These are phyloP conservation scores for Amanita muscaria DNA, from an alignment of 768 basidiomycete species.

Conservation along the genomic window DNA sequence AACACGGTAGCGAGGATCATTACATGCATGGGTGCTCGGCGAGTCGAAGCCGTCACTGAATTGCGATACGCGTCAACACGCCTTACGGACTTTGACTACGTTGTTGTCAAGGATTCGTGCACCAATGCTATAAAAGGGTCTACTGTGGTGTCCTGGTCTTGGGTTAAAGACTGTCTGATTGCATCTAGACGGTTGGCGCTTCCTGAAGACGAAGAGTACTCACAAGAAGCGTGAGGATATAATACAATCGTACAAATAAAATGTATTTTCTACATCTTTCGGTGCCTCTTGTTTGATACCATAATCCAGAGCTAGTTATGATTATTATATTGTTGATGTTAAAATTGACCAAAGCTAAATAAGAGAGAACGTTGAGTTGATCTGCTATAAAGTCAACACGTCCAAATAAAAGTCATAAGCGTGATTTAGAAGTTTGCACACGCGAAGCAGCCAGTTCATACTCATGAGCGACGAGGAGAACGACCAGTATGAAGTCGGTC, in stretches of 20 bases:
- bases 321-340: not conserved
- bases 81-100: conserved; percentile 41
- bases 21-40: conserved; percentile 66
- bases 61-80: conserved; percentile 29
- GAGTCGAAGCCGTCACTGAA: conserved; percentile 59
- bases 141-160: conserved; percentile 45
- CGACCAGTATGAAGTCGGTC: conserved; percentile 63
- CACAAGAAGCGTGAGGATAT: conserved; percentile 16
- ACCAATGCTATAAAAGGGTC: conserved; percentile 20
- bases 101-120: conserved; percentile 48
- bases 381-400: not conserved
- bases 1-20: conserved; percentile 56
- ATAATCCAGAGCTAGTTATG: not conserved
- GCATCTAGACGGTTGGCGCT: conserved; percentile 32
- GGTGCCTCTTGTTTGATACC: conserved; percentile 2
- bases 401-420: not conserved
- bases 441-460: no score
- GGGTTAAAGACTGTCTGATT: conserved; percentile 75
- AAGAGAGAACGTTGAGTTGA: no score
- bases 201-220: conserved; percentile 13
- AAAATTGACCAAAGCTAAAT: no score
- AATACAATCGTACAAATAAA: conserved; percentile 4
- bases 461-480: conserved; percentile 27
- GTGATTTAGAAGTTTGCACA: no score
- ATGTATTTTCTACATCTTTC: conserved; percentile 12